Evolutionary conservation across 495 filamentous ascomycete genomes (phyloP), one percentile per base, ranked within the genome.

Genomic region (Jackrogersella minutella): DNA sequence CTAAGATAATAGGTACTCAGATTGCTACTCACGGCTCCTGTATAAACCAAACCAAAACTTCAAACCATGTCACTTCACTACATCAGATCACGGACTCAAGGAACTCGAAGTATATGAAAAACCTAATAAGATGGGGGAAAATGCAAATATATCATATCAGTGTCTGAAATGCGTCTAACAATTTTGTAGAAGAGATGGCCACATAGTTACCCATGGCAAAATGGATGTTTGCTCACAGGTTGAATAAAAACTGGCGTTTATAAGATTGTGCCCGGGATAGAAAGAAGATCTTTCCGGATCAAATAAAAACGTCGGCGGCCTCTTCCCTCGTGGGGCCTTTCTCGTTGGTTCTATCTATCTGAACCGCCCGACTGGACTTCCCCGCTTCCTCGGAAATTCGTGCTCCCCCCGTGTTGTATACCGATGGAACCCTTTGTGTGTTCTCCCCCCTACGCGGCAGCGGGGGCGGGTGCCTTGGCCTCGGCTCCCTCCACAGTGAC

Each of bases 401-500:
- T 54, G 39, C 31, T 53, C 34, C 37, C 47, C 53, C 39, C n/a
- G n/a, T 39, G 46, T 62, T 63, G 46, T 68, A 63, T 58, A 41
- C 47, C 59, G 33, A 49, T 47, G n/a, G 7, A 55, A 44, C 30
- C 33, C 14, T 14, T 6, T 11, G 22, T 60, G 26, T 39, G 54
- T 33, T 33, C 34, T 64, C n/a, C n/a, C n/a, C n/a, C n/a, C 50
- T 69, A 70, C 28, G 62, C 62, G 2, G 63, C 69, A 40, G 65
- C 58, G 1, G 41, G 60, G 9, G 62, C 61, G 14, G 50, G 62
- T 19, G 55, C 68, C 54, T 72, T 75, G 50, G 76, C 74, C 52
- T 74, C 77, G 47, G 76, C 72, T 36, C 74, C 75, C n/a, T 64
- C 73, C 31, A 52, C 64, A 41, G 62, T 63, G 21, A 14, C 56